phyloP scores from a whole-genome alignment of 805 yeast genomes.

The Candida taoyuanica region DNA sequence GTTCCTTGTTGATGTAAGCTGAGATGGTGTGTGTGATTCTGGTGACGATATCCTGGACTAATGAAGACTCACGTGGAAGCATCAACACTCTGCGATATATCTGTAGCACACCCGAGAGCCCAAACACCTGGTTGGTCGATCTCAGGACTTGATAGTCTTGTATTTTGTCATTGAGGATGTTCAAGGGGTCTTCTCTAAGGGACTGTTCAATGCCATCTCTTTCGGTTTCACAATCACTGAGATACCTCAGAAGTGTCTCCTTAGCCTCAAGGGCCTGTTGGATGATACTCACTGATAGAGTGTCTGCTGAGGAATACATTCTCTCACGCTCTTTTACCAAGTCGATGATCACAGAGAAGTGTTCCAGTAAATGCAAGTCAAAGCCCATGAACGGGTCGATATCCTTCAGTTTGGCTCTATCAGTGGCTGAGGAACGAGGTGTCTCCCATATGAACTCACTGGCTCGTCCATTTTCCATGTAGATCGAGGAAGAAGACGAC shows the following conservation, averaged over 20 bases:
- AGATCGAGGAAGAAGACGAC: slow-evolving; percentile 40
- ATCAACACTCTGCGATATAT: slow-evolving; percentile 53
- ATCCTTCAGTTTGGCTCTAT: slow-evolving; percentile 32
- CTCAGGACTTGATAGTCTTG: slow-evolving; percentile 28
- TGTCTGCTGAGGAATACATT: slow-evolving; percentile 16
- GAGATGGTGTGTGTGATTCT: slow-evolving; percentile 34
- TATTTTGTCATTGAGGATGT: slow-evolving; percentile 5
- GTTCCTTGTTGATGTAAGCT: slow-evolving; percentile 35
- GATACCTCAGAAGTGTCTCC: slow-evolving; percentile 26
- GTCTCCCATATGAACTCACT: slow-evolving; percentile 20
- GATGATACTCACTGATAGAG: slow-evolving; percentile 7
- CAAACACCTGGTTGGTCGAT: slow-evolving; percentile 50
- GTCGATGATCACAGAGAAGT: slow-evolving; percentile 45
- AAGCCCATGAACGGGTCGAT: slow-evolving; percentile 65
- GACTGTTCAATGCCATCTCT: slow-evolving; percentile 25
- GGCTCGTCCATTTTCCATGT: slow-evolving; percentile 29
- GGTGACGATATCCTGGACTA: slow-evolving; percentile 39
- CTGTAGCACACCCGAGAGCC: slow-evolving; percentile 49
- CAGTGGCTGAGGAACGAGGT: slow-evolving; percentile 10
- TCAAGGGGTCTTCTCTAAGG: slow-evolving; percentile 10
- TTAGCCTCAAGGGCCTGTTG: slow-evolving; percentile 38
- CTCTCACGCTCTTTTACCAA: slow-evolving; percentile 31
- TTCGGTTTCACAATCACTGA: slow-evolving; percentile 23
- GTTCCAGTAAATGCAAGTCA: slow-evolving; percentile 56
- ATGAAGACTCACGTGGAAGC: slow-evolving; percentile 40